Evolutionary conservation across 345 rosid species (phyloP), one percentile per base, ranked within the genome.

Genomic region (Raphanus raphanistrum): DNA sequence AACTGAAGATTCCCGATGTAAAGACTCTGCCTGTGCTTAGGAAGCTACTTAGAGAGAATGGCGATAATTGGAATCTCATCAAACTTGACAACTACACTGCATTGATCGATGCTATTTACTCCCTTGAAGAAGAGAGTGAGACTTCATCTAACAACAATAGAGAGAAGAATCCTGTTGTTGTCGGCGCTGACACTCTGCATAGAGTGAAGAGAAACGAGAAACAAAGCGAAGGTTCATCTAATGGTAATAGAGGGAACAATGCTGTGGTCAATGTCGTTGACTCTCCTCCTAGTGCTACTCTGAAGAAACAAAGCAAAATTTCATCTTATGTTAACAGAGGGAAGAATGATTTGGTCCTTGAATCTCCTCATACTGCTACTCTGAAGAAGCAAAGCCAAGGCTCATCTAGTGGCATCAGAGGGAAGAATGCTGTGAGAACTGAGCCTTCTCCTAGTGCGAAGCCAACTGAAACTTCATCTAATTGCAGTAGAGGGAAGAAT

Each of bases 81-180:
- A 91, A 81, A 85, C 76, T 85, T 27, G 92, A 93, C 61, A 80
- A 86, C 57, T 91, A 86, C 45, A 79, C 77, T 32, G 82, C 84
- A 43, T 76, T 93, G 3, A 21, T 85, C 55, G 94, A 93, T 70
- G 82, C 87, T 32, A 87, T 85, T 63, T 89, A 84, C 68, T 87
- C 87, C 67, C 16, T 4, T 16, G 81, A 84, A 45, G 90, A 85
- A 1, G 45, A 70, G 55, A 16, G 0, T 5, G 57, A 50, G 7
- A 1, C 0, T 73, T 79, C 84, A 38, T 73, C 77, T 68, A 75
- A 69, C 69, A 70, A 60, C 52, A 31, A 1, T 15, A 66, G 57
- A 68, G 74, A 71, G 71, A 81, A 72, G 74, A 28, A 67, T 21
- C 43, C 0, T 15, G 15, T 26, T 28, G 7, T 8, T 1, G 63